A percentile compares a stretch with the other conserved stretches of the same genome.
phyloP scores from a whole-genome alignment of 306 rosid species.

The Mucuna pruriens region DNA sequence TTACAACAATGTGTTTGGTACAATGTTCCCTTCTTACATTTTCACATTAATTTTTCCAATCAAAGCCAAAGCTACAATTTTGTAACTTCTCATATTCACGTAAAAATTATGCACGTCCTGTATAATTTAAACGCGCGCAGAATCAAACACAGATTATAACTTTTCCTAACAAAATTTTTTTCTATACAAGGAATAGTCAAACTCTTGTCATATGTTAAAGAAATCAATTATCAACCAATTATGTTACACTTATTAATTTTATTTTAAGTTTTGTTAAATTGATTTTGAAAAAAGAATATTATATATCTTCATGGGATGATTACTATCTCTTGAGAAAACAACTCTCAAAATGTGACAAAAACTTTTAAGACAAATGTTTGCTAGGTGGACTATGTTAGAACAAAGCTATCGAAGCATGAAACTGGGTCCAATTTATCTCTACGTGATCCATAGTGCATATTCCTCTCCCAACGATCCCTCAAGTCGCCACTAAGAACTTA shows the following conservation, averaged over 20 bases:
- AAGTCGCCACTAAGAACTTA: constrained; percentile 50
- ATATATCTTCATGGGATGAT: not conserved
- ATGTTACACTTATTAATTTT: not conserved
- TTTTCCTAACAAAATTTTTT: too few species aligned
- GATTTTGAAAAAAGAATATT: too few species aligned
- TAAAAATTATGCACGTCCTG: too few species aligned
- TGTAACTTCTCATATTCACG: too few species aligned
- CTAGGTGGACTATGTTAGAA: constrained; percentile 49
- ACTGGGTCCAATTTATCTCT: constrained; percentile 59
- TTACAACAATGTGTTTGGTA: too few species aligned
- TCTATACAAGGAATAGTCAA: not conserved
- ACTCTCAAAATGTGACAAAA: constrained; percentile 45
- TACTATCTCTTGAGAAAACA: not conserved
- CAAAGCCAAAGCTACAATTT: too few species aligned
- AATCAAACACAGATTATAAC: too few species aligned
- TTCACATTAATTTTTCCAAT: too few species aligned
- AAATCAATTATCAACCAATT: not conserved
- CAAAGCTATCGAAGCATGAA: constrained; percentile 63
- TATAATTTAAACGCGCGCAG: too few species aligned
- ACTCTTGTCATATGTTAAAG: not conserved
- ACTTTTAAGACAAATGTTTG: constrained; percentile 56
- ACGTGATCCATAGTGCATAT: constrained; percentile 48
- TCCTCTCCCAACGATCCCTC: constrained; percentile 57
- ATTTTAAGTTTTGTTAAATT: too few species aligned
- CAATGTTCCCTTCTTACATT: too few species aligned